Evolutionary conservation across 805 yeast species (phyloP).

Genomic region (Starmerella asiatica): DNA sequence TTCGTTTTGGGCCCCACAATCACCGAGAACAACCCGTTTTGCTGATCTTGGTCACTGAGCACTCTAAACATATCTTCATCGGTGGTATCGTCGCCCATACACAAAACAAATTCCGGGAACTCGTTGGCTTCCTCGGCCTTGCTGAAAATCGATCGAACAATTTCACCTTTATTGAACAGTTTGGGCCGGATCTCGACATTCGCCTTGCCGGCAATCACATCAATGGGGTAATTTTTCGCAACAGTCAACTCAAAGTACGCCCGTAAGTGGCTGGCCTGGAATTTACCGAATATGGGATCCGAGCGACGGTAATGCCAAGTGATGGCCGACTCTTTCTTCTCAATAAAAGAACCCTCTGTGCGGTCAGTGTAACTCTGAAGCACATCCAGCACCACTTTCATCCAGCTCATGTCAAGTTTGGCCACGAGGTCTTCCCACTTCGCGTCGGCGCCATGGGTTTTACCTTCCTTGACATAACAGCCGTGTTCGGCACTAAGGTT

Average conservation of each 20-base stretch:
- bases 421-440: slow-evolving; percentile 80
- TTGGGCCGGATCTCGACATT: slow-evolving; percentile 94
- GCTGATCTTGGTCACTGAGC: slow-evolving; percentile 45
- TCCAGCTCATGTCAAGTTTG: slow-evolving; percentile 88
- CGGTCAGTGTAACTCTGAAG: slow-evolving; percentile 65
- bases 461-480: slow-evolving; percentile 61
- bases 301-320: slow-evolving; percentile 97
- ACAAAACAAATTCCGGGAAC: slow-evolving; percentile 70
- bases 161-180: slow-evolving; percentile 92
- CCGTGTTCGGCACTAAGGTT: slow-evolving; percentile 97
- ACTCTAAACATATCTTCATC: slow-evolving; percentile 96
- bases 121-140: slow-evolving; percentile 25
- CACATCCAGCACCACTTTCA: slow-evolving; percentile 58
- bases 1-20: slow-evolving; percentile 28
- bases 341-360: slow-evolving; percentile 83
- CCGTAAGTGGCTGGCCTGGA: slow-evolving; percentile 65
- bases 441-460: slow-evolving; percentile 33
- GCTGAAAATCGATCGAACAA: slow-evolving; percentile 64
- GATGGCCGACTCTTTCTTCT: slow-evolving; percentile 79
- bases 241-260: slow-evolving; percentile 48
- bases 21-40: slow-evolving; percentile 21
- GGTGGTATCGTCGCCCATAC: slow-evolving; percentile 91
- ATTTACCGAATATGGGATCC: slow-evolving; percentile 85
- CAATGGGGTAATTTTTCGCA: slow-evolving; percentile 60
- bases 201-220: slow-evolving; percentile 95